phyloP scores from a whole-genome alignment of 257 asterid species.

The Knoxia roxburghii region DNA sequence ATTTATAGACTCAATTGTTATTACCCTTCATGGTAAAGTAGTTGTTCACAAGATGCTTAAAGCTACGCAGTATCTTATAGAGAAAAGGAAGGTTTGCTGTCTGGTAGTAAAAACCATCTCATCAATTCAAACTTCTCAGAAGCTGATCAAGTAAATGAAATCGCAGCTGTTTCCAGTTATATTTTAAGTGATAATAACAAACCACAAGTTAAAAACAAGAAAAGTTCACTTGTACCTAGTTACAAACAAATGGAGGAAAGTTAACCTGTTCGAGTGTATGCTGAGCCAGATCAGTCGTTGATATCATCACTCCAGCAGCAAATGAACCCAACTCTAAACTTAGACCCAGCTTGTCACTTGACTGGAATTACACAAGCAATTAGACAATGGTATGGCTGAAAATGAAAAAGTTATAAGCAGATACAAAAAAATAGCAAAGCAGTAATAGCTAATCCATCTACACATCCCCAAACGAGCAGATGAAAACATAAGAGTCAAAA shows the following conservation, averaged over 20 bases:
- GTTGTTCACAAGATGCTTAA: too few species aligned
- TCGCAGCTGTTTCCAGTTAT: neutral
- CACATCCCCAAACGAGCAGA: conserved; percentile 1
- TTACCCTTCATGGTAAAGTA: neutral
- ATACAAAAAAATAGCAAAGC: neutral
- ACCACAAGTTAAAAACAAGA: neutral
- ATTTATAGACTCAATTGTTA: neutral
- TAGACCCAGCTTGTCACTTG: conserved; percentile 98
- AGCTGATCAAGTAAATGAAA: neutral
- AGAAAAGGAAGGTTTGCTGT: too few species aligned
- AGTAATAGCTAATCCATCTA: neutral
- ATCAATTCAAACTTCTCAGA: neutral
- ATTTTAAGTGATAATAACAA: neutral
- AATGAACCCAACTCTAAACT: conserved; percentile 98
- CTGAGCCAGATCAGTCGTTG: conserved; percentile 95
- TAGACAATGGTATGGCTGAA: conserved; percentile 11
- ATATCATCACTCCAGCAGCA: conserved; percentile 99
- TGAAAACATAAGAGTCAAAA: neutral
- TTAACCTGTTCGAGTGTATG: conserved; percentile 94
- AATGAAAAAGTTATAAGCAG: neutral
- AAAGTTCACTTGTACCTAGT: neutral
- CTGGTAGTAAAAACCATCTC: neutral
- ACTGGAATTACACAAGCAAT: conserved; percentile 55
- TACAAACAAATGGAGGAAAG: neutral
- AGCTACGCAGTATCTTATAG: too few species aligned